Base-by-base conservation (phyloP, 441 rosid genomes). In the Gossypium davidsonii region DNA sequence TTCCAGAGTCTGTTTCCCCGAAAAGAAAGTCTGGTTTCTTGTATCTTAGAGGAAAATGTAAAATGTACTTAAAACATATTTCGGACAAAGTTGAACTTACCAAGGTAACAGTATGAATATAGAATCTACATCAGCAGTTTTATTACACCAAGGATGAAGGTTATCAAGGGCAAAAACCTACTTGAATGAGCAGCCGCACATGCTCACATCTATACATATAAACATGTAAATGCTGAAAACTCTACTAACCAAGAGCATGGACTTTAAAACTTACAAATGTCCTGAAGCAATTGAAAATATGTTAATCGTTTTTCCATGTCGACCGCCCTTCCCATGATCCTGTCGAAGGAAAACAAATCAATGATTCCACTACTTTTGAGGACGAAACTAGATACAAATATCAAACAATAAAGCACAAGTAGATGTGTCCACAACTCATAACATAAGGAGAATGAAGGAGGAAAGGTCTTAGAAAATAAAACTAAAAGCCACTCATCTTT, bases 211-310 rank as follows among this genome's bases (percentile, higher is more conserved):
- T 18, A 39, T 42, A 11, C 44, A 7, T 44, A 65, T 20, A 12
- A 21, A 25, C 59, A 67, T 49, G 39, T 25, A 4, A 48, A 9
- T 28, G 21, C 57, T 57, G 55, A 21, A 59, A 39, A 15, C 15
- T n/a, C 68, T 49, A 72, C 17, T 28, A 21, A 46, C n/a, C 57
- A 60, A 12, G 20, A 46, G 67, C 5, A 31, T 12, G 0, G 23
- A 76, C 21, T 23, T 71, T 10, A 53, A 74, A 23, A 79, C 96
- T 96, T 89, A 96, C 99, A 96, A 82, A 84, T 96, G 99, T 70
- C 99, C 99, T 57, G 99, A 96, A 79, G 99, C 99, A 72, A 96
- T 80, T 69, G 99, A 96, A 76, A 93, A 96, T 53, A 96, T 92
- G 79, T 96, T 93, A 73, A 94, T 88, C 9, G 90, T 84, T 84